These are phyloP conservation scores for Suhomyces prunicola DNA, from an alignment of 805 yeast species.

Conservation along the genomic window DNA sequence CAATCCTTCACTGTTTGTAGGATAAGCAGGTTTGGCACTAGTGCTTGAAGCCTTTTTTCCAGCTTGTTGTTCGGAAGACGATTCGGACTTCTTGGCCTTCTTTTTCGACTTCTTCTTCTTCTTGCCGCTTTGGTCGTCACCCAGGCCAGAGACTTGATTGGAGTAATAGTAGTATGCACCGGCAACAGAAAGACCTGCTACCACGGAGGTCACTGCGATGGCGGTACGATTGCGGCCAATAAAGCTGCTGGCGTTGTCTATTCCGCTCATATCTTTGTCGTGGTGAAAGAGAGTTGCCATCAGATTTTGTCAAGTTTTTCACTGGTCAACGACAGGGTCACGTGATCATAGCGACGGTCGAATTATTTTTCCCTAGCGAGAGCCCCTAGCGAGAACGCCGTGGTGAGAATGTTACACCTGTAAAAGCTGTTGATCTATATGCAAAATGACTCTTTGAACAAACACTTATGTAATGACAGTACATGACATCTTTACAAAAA, in stretches of 20 bases:
- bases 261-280: slow-evolving; percentile 1
- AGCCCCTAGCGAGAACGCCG: background rate
- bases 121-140: slow-evolving; percentile 13
- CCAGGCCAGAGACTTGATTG: slow-evolving; percentile 19
- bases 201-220: slow-evolving; percentile 59
- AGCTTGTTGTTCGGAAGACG: background rate
- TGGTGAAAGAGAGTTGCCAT: slow-evolving; percentile 2
- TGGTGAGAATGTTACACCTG: too few species aligned
- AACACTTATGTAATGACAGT: too few species aligned
- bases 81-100: slow-evolving; percentile 29
- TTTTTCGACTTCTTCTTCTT: slow-evolving; percentile 47
- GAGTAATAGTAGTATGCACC: slow-evolving; percentile 56
- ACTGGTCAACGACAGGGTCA: slow-evolving; percentile 2
- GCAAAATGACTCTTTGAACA: too few species aligned
- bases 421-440: too few species aligned
- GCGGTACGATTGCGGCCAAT: slow-evolving; percentile 59
- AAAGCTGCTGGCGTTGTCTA: slow-evolving; percentile 23
- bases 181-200: slow-evolving; percentile 62
- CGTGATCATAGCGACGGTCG: background rate
- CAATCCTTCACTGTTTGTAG: slow-evolving; percentile 53
- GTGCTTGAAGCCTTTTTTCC: background rate
- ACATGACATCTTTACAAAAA: too few species aligned
- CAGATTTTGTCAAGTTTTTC: slow-evolving; percentile 5
- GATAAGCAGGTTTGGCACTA: slow-evolving; percentile 33
- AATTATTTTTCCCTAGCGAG: background rate